Evolutionary conservation across 73 alveolate genomes (phyloP).

Genomic region (Halteria grandinella): DNA sequence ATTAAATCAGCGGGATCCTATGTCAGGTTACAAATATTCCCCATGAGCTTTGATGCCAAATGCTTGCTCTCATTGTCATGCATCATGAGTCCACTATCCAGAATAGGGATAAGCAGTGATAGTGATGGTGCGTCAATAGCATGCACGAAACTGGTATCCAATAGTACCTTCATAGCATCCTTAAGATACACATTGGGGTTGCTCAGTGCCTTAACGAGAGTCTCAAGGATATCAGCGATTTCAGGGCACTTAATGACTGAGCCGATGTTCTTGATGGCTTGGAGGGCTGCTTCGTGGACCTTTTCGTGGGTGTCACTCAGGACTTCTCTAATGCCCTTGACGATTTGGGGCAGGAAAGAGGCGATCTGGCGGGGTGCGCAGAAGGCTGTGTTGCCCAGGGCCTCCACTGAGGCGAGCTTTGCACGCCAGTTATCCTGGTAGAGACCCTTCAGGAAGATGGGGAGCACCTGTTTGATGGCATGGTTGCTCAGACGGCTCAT

Average conservation of each 20-base stretch:
- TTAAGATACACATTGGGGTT: slow-evolving; percentile 68
- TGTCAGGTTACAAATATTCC: slow-evolving; percentile 76
- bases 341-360: slow-evolving; percentile 74
- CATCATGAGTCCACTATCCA: slow-evolving; percentile 75
- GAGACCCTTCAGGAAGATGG: slow-evolving; percentile 73
- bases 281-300: slow-evolving; percentile 79
- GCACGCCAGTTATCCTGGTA: slow-evolving; percentile 85
- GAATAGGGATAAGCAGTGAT: slow-evolving; percentile 74
- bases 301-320: slow-evolving; percentile 87
- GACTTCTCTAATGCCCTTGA: slow-evolving; percentile 72
- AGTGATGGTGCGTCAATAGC: slow-evolving; percentile 83
- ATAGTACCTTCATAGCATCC: slow-evolving; percentile 70
- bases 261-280: slow-evolving; percentile 78
- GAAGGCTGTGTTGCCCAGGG: slow-evolving; percentile 86
- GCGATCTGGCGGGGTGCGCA: slow-evolving; percentile 83
- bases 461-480: slow-evolving; percentile 77
- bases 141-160: slow-evolving; percentile 81
- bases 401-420: slow-evolving; percentile 78
- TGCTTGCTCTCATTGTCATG: slow-evolving; percentile 74
- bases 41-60: slow-evolving; percentile 76
- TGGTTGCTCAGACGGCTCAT: slow-evolving; percentile 72
- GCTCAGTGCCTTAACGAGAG: slow-evolving; percentile 66
- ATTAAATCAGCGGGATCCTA: slow-evolving; percentile 76
- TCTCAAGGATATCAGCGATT: slow-evolving; percentile 71
- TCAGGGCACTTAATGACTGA: slow-evolving; percentile 85